These are phyloP conservation scores for Dactylellina parvicollis DNA, from an alignment of 2,329 filamentous ascomycete species.

Conservation along the genomic window DNA sequence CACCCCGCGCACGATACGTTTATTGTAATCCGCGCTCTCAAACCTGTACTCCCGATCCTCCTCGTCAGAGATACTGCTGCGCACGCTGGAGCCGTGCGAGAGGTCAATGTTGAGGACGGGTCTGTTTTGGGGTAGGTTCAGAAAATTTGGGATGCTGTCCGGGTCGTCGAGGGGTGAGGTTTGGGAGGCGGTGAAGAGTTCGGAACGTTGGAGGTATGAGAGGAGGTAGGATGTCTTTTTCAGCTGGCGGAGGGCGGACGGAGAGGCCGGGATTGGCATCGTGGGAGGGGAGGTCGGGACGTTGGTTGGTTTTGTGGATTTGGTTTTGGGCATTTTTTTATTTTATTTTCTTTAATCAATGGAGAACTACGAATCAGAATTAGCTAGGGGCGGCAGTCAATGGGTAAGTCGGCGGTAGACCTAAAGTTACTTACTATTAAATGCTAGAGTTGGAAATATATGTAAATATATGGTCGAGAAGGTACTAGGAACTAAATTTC, in stretches of 20 bases:
- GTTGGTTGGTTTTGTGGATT: too few relatives aligned
- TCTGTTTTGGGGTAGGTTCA: background rate
- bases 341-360: too few relatives aligned
- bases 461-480: too few relatives aligned
- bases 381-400: too few relatives aligned
- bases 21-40: constrained; percentile 9
- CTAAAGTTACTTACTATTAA: too few relatives aligned
- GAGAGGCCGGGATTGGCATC: background rate
- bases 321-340: background rate
- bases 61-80: constrained; percentile 15
- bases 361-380: too few relatives aligned
- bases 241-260: constrained; percentile 1
- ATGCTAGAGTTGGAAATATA: too few relatives aligned
- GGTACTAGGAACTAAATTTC: too few relatives aligned
- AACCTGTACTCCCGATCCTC: background rate
- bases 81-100: constrained; percentile 19
- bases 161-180: background rate
- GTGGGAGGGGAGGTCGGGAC: background rate
- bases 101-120: background rate
- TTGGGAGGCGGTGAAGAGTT: constrained; percentile 4
- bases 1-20: too few relatives aligned
- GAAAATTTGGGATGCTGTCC: background rate
- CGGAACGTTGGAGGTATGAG: constrained; percentile 43
- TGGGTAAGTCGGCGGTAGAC: too few relatives aligned
- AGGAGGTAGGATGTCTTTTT: constrained; percentile 38